Conservation (phyloP, 148 eudicot genomes). For the Rhododendron williamsianum region DNA sequence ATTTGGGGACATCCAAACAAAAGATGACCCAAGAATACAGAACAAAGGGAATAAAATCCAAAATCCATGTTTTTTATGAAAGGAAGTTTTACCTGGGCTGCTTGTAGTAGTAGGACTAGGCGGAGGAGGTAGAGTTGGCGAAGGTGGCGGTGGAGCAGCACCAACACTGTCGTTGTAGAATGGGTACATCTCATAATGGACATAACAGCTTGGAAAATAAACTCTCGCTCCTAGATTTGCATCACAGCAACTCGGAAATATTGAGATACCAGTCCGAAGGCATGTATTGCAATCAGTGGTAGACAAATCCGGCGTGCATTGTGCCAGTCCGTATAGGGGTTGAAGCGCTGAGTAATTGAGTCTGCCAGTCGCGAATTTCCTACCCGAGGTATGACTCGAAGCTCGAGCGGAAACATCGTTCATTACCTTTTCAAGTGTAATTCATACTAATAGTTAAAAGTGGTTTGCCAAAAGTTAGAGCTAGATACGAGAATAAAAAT, state of each 20-base stretch:
- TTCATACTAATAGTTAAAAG: no score
- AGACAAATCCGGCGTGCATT: constrained; percentile 39
- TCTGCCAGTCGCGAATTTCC: constrained; percentile 19
- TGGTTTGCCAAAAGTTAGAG: no score
- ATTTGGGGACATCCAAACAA: no score
- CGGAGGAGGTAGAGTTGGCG: no score
- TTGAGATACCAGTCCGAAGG: background rate
- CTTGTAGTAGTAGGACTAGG: background rate
- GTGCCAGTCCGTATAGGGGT: constrained; percentile 22
- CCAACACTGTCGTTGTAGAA: background rate
- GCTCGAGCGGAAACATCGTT: background rate
- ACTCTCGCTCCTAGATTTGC: background rate
- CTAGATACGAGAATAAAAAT: no score
- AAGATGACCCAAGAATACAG: no score
- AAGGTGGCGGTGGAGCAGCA: background rate
- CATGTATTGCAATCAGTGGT: constrained; percentile 18
- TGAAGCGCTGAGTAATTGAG: constrained; percentile 4
- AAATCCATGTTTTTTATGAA: background rate
- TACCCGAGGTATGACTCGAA: background rate
- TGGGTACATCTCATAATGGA: background rate
- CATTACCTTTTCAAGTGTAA: background rate
- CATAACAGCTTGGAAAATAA: background rate
- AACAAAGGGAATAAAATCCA: background rate
- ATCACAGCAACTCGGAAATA: constrained; percentile 13
- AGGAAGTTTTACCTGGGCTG: background rate